Evolutionary conservation across 306 rosid species (phyloP).

Genomic region (Ceratonia siliqua): DNA sequence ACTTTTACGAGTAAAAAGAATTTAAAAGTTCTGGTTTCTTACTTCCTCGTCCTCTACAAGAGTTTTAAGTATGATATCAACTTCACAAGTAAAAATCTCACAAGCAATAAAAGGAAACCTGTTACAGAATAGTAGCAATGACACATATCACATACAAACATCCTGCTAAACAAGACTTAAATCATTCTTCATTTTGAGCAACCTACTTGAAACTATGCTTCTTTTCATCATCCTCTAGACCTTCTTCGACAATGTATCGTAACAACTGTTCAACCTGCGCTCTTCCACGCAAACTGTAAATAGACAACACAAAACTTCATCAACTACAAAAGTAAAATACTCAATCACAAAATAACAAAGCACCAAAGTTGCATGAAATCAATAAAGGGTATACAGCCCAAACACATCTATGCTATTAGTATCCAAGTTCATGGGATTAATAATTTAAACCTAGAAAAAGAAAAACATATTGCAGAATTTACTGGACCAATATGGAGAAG

Average conservation of each 20-base stretch:
- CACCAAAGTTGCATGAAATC: too few relatives aligned
- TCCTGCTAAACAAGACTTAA: constrained; percentile 22
- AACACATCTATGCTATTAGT: background rate
- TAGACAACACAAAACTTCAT: constrained; percentile 26
- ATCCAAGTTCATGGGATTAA: constrained; percentile 1
- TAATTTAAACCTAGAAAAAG: too few relatives aligned
- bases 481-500: too few relatives aligned
- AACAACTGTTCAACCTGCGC: constrained; percentile 83
- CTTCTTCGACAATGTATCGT: constrained; percentile 84
- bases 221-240: constrained; percentile 90
- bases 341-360: too few relatives aligned
- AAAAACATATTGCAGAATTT: too few relatives aligned
- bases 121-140: constrained; percentile 38
- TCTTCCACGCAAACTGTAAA: constrained; percentile 84
- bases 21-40: constrained; percentile 32
- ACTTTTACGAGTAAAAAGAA: constrained; percentile 10
- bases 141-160: constrained; percentile 34
- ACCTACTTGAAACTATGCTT: constrained; percentile 84
- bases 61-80: constrained; percentile 88
- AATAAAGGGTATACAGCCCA: too few relatives aligned
- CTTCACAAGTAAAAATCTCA: constrained; percentile 97
- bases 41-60: constrained; percentile 97
- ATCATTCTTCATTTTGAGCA: constrained; percentile 32
- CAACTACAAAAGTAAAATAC: constrained; percentile 19
- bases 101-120: constrained; percentile 98